These are phyloP conservation scores for Verbascum thapsus DNA, from an alignment of 257 asterid species.

Conservation along the genomic window DNA sequence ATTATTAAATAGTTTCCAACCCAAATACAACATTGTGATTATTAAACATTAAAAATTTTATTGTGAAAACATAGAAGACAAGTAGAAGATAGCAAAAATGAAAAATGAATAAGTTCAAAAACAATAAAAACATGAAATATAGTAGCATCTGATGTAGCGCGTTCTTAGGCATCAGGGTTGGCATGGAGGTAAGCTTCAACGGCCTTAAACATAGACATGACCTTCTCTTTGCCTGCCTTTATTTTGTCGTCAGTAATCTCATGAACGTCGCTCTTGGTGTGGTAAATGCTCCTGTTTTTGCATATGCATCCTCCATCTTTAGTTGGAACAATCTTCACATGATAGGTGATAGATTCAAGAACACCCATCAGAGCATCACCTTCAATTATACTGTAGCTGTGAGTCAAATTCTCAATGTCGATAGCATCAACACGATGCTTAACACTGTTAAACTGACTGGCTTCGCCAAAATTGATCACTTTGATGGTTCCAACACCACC, in stretches of 20 bases:
- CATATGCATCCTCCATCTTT: conserved; percentile 34
- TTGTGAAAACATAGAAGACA: too few relatives aligned
- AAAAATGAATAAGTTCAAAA: too few relatives aligned
- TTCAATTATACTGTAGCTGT: conserved; percentile 35
- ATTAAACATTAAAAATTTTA: too few relatives aligned
- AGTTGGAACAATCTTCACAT: conserved; percentile 25
- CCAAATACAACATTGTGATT: too few relatives aligned
- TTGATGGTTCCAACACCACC: conserved; percentile 38
- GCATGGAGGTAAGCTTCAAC: conserved; percentile 36
- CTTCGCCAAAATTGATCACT: conserved; percentile 33
- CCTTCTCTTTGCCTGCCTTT: conserved; percentile 25
- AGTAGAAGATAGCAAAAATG: too few relatives aligned
- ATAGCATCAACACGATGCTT: conserved; percentile 35
- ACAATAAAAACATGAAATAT: too few relatives aligned
- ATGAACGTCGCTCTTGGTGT: conserved; percentile 32
- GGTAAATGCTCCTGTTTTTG: conserved; percentile 27
- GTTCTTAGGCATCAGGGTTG: conserved; percentile 20
- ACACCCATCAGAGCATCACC: conserved; percentile 32
- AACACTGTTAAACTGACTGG: conserved; percentile 27
- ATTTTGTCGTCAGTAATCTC: conserved; percentile 36
- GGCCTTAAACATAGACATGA: conserved; percentile 30
- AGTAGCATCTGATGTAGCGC: too few relatives aligned
- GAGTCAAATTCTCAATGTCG: conserved; percentile 29
- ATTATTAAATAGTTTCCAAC: too few relatives aligned
- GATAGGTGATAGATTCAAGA: conserved; percentile 33